These are phyloP conservation scores for Dryadomyces quercivorus DNA, from an alignment of 2,329 filamentous ascomycete genomes.

Conservation along the genomic window DNA sequence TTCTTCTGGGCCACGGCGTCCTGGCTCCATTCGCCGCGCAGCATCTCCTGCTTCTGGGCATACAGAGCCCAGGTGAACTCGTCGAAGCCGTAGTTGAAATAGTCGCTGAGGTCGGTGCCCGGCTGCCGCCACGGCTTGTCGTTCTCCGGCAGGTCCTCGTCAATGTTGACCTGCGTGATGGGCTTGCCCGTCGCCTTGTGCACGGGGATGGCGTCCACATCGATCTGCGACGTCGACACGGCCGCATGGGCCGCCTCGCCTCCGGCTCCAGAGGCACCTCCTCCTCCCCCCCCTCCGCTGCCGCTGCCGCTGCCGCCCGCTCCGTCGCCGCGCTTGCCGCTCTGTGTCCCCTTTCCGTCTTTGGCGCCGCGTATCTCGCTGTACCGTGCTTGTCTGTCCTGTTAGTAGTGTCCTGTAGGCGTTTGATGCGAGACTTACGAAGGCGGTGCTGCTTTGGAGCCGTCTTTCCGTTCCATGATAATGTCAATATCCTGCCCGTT, in stretches of 20 bases:
- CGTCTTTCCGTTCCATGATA: slow-evolving; percentile 55
- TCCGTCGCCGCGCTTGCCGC: slow-evolving; percentile 31
- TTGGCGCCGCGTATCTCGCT: slow-evolving; percentile 40
- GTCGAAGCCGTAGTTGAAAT: slow-evolving; percentile 98
- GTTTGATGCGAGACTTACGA: slow-evolving; percentile 29
- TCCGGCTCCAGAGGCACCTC: slow-evolving; percentile 30
- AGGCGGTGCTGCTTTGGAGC: slow-evolving; percentile 45
- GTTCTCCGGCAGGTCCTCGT: slow-evolving; percentile 61
- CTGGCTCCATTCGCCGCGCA: slow-evolving; percentile 64
- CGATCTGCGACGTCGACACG: slow-evolving; percentile 68
- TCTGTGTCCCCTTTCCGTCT: not conserved
- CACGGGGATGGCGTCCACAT: slow-evolving; percentile 70
- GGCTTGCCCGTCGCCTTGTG: slow-evolving; percentile 74
- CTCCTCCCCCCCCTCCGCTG: not conserved
- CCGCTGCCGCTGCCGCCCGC: not conserved
- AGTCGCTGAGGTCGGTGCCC: slow-evolving; percentile 88
- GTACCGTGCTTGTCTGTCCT: slow-evolving; percentile 44
- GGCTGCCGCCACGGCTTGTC: slow-evolving; percentile 94
- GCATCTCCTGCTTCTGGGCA: slow-evolving; percentile 71
- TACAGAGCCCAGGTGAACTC: slow-evolving; percentile 98
- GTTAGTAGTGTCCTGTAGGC: not conserved
- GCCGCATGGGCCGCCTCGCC: slow-evolving; percentile 29
- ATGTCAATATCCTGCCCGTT: slow-evolving; percentile 49
- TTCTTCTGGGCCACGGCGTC: slow-evolving; percentile 49
- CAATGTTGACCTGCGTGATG: slow-evolving; percentile 63